These are phyloP conservation scores for Spiraea crenata DNA, from an alignment of 331 rosid species.

Conservation along the genomic window DNA sequence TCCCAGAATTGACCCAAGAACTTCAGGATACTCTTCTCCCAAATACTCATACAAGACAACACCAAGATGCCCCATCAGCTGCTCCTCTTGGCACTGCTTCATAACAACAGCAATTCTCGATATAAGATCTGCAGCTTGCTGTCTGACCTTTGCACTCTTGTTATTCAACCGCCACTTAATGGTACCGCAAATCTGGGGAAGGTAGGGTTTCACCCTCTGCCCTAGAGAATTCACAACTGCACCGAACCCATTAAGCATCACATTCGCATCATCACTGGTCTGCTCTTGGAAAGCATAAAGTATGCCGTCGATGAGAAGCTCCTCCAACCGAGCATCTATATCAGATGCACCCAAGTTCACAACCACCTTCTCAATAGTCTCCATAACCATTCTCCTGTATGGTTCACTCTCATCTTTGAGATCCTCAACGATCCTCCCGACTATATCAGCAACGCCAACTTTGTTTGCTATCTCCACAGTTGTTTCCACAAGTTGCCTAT, in stretches of 20 bases:
- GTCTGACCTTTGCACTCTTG: slow-evolving; percentile 90
- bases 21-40: slow-evolving; percentile 95
- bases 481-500: slow-evolving; percentile 85
- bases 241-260: slow-evolving; percentile 92
- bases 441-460: slow-evolving; percentile 86
- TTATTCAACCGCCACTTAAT: slow-evolving; percentile 90
- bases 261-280: slow-evolving; percentile 94
- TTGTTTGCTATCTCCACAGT: slow-evolving; percentile 90
- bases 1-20: slow-evolving; percentile 85
- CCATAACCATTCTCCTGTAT: slow-evolving; percentile 94
- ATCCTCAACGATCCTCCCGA: slow-evolving; percentile 82
- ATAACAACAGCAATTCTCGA: slow-evolving; percentile 90
- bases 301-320: slow-evolving; percentile 84
- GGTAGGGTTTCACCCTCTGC: slow-evolving; percentile 83
- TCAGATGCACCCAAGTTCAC: slow-evolving; percentile 85
- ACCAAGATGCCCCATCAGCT: slow-evolving; percentile 97
- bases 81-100: slow-evolving; percentile 96
- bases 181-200: slow-evolving; percentile 93
- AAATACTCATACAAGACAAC: slow-evolving; percentile 86
- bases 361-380: slow-evolving; percentile 92
- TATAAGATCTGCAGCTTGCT: slow-evolving; percentile 91
- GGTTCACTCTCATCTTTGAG: slow-evolving; percentile 96
- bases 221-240: slow-evolving; percentile 93
- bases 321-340: slow-evolving; percentile 84
- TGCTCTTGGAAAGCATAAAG: slow-evolving; percentile 98